Percentiles rank a stretch among this genome's conserved stretches.
Conservation (phyloP, 208 protist genomes). For the Acanthamoeba triangularis region DNA sequence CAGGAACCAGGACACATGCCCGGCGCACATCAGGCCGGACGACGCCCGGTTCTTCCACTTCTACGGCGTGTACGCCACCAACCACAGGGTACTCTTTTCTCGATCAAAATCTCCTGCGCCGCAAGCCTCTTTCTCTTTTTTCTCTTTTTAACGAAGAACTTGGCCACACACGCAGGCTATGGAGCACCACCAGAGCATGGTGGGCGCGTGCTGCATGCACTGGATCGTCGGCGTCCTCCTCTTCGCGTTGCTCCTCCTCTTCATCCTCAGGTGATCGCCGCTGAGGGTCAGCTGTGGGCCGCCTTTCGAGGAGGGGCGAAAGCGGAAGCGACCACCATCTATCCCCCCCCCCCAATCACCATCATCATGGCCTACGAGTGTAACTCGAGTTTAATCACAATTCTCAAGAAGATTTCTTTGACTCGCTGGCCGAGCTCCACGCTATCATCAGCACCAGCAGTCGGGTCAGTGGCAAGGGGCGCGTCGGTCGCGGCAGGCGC, state of each 20-base stretch:
- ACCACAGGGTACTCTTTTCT: not conserved
- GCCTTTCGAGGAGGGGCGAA: too few relatives aligned
- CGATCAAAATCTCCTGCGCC: too few relatives aligned
- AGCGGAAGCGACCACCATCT: too few relatives aligned
- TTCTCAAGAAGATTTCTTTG: too few relatives aligned
- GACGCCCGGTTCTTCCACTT: not conserved
- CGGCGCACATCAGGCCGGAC: not conserved
- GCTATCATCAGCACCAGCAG: too few relatives aligned
- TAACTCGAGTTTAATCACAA: too few relatives aligned
- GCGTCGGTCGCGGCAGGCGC: conserved; percentile 11
- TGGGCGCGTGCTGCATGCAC: not conserved
- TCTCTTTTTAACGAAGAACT: too few relatives aligned
- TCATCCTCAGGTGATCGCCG: not conserved
- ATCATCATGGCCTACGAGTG: too few relatives aligned
- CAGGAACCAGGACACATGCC: not conserved
- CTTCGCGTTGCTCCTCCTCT: not conserved
- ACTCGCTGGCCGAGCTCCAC: too few relatives aligned
- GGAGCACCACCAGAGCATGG: not conserved
- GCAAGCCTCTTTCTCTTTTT: too few relatives aligned
- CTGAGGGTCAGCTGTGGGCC: too few relatives aligned
- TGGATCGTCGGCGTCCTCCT: not conserved
- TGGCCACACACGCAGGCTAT: not conserved
- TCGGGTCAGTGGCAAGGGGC: not conserved
- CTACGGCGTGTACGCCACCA: not conserved
- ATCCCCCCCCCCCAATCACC: too few relatives aligned